Conservation (phyloP, 2,329 filamentous ascomycete genomes). For the Sporothrix luriei region DNA sequence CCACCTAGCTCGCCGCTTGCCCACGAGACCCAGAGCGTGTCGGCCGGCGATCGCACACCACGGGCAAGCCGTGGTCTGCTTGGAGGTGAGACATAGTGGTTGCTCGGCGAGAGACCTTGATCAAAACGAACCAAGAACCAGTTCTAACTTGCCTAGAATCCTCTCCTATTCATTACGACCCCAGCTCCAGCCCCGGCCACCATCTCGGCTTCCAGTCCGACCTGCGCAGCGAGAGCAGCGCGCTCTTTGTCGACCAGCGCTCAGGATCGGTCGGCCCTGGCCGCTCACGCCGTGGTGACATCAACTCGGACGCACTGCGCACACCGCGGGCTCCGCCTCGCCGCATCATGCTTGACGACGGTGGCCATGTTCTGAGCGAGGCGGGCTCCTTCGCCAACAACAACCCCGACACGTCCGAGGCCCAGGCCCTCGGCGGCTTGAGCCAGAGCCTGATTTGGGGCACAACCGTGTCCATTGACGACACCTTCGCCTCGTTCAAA, state of each 20-base stretch:
- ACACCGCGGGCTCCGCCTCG: constrained; percentile 57
- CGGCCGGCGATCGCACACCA: constrained; percentile 68
- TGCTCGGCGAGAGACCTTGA: not conserved
- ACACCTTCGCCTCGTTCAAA: constrained; percentile 84
- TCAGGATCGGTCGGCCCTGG: constrained; percentile 58
- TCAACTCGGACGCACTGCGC: constrained; percentile 75
- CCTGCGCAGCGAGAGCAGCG: constrained; percentile 79
- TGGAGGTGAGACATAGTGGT: constrained; percentile 56
- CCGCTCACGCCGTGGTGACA: constrained; percentile 71
- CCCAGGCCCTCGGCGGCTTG: constrained; percentile 79
- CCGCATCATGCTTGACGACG: constrained; percentile 59
- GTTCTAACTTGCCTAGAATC: constrained; percentile 64
- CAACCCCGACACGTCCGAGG: constrained; percentile 87
- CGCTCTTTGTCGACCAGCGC: constrained; percentile 74
- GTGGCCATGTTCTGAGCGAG: constrained; percentile 61
- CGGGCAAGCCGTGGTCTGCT: constrained; percentile 63
- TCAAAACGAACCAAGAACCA: not conserved
- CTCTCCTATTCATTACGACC: constrained; percentile 86
- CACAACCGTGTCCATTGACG: constrained; percentile 91
- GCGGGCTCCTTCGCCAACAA: constrained; percentile 62
- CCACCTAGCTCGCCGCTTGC: constrained; percentile 62
- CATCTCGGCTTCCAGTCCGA: constrained; percentile 62
- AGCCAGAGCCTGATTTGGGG: constrained; percentile 91
- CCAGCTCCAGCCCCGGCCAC: constrained; percentile 83
- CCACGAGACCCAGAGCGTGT: constrained; percentile 58